phyloP scores from a whole-genome alignment of 768 basidiomycete species.

The Phaeotremella fagi region DNA sequence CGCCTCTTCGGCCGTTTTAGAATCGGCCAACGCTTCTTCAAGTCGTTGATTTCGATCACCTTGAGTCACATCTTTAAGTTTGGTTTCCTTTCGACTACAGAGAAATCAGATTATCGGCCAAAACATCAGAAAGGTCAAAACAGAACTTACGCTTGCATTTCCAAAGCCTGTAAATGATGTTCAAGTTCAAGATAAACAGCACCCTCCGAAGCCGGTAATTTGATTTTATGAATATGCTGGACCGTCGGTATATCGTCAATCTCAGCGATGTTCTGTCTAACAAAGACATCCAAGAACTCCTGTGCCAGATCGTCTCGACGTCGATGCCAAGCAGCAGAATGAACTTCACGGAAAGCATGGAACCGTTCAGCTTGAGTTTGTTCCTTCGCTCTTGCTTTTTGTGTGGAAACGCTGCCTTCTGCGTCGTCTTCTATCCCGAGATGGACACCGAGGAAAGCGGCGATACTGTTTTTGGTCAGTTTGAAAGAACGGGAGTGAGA shows the following conservation, averaged over 20 bases:
- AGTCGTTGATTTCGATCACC: slow-evolving; percentile 80
- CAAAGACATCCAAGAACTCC: slow-evolving; percentile 47
- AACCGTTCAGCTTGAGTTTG: slow-evolving; percentile 88
- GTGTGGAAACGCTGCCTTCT: slow-evolving; percentile 67
- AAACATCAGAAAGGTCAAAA: too few species aligned
- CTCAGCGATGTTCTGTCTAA: slow-evolving; percentile 80
- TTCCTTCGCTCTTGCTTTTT: slow-evolving; percentile 75
- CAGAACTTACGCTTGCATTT: slow-evolving; percentile 58
- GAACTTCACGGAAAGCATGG: slow-evolving; percentile 93
- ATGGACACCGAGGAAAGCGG: slow-evolving; percentile 81
- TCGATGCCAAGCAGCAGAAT: slow-evolving; percentile 85
- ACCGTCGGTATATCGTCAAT: slow-evolving; percentile 90
- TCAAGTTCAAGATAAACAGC: slow-evolving; percentile 93
- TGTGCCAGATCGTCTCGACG: slow-evolving; percentile 80
- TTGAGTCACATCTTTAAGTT: slow-evolving; percentile 37
- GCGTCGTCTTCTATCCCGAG: slow-evolving; percentile 85
- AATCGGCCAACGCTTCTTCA: slow-evolving; percentile 78
- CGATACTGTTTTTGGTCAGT: slow-evolving; percentile 54
- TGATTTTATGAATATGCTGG: slow-evolving; percentile 59
- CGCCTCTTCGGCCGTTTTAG: slow-evolving; percentile 74
- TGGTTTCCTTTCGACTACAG: slow-evolving; percentile 38
- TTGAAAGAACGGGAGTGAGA: slow-evolving; percentile 1
- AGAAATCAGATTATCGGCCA: slow-evolving; percentile 57
- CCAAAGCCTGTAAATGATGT: slow-evolving; percentile 82
- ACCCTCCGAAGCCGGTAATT: slow-evolving; percentile 83